Conservation (phyloP, 2,329 filamentous ascomycete species). For the Domatiomyces globalis region DNA sequence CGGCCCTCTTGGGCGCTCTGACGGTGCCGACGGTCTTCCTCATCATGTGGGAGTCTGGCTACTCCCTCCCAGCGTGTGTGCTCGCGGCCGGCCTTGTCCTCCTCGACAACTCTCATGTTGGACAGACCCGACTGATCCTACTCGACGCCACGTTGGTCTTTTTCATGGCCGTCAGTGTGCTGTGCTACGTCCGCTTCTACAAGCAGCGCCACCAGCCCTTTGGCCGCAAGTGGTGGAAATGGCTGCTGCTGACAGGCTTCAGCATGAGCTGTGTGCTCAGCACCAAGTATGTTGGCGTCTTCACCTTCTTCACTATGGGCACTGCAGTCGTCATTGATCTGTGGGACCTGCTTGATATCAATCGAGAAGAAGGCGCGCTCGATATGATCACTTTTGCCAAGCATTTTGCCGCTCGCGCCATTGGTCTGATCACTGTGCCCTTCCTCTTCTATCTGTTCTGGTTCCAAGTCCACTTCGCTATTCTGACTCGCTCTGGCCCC, state of each 20-base stretch:
- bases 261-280: conserved; percentile 94
- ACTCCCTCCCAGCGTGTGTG: conserved; percentile 83
- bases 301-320: conserved; percentile 94
- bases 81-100: conserved; percentile 75
- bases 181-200: conserved; percentile 95
- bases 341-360: conserved; percentile 86
- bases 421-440: conserved; percentile 76
- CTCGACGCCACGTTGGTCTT: conserved; percentile 88
- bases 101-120: conserved; percentile 95
- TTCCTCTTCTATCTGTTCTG: conserved; percentile 99
- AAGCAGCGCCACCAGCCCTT: conserved; percentile 84
- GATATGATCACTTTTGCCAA: conserved; percentile 66
- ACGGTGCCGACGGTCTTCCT: conserved; percentile 89
- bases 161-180: conserved; percentile 86
- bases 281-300: conserved; percentile 92
- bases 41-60: conserved; percentile 99
- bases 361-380: conserved; percentile 67
- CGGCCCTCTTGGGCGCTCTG: conserved; percentile 76
- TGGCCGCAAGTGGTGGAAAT: conserved; percentile 98
- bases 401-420: conserved; percentile 76
- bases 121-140: conserved; percentile 86
- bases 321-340: conserved; percentile 87
- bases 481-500: conserved; percentile 74
- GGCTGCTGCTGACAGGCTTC: conserved; percentile 89
- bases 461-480: conserved; percentile 98